Evolutionary conservation across 441 rosid genomes (phyloP).

Genomic region (Arabidopsis hybrid): DNA sequence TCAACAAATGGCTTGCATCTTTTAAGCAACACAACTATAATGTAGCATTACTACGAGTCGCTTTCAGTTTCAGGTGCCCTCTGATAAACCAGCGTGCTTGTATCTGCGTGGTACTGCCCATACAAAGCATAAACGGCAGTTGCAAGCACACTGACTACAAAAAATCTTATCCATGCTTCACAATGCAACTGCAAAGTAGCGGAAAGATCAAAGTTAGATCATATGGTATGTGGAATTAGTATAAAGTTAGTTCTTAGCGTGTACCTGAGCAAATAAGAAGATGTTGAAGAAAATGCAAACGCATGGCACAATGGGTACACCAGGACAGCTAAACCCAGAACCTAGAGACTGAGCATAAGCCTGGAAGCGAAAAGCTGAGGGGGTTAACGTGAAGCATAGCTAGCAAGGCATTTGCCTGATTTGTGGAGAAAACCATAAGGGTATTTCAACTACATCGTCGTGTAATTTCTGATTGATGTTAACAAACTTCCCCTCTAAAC

Average conservation of each 20-base stretch:
- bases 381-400: slow-evolving; percentile 16
- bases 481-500: slow-evolving; percentile 5
- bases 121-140: slow-evolving; percentile 74
- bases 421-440: slow-evolving; percentile 3
- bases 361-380: slow-evolving; percentile 49
- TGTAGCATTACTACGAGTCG: slow-evolving; percentile 6
- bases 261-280: slow-evolving; percentile 96
- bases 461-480: slow-evolving; percentile 15
- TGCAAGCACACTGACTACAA: slow-evolving; percentile 69
- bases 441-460: slow-evolving; percentile 5
- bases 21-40: slow-evolving; percentile 1
- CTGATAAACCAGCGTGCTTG: slow-evolving; percentile 58
- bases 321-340: slow-evolving; percentile 87
- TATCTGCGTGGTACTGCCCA: slow-evolving; percentile 83
- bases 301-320: slow-evolving; percentile 86
- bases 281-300: slow-evolving; percentile 91
- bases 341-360: slow-evolving; percentile 64
- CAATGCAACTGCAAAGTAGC: slow-evolving; percentile 70
- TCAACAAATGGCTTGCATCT: slow-evolving; percentile 6
- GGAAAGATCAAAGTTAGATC: slow-evolving; percentile 21
- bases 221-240: slow-evolving; percentile 11
- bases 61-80: slow-evolving; percentile 59
- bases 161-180: slow-evolving; percentile 95
- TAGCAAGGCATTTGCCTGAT: slow-evolving; percentile 18
- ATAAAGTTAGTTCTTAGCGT: slow-evolving; percentile 4